Percentiles rank a stretch among this genome's conserved stretches.
These are phyloP conservation scores for Boletus patriciae DNA, from an alignment of 768 basidiomycete genomes.

Conservation along the genomic window DNA sequence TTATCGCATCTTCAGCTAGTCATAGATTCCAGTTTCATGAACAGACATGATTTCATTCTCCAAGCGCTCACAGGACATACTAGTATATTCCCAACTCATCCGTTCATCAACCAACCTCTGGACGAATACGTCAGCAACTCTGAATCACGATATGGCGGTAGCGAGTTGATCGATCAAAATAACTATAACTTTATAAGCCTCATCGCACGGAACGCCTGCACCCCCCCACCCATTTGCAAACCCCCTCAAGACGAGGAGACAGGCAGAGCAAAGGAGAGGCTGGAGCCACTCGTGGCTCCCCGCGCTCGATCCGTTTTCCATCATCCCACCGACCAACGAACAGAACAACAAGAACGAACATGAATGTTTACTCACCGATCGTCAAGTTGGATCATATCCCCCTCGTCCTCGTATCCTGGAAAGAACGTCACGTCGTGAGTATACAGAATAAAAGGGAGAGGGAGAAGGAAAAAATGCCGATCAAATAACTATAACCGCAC, in stretches of 20 bases:
- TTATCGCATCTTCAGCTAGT: slow-evolving; percentile 12
- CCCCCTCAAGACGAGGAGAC: slow-evolving; percentile 28
- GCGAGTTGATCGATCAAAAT: slow-evolving; percentile 27
- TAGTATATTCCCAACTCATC: slow-evolving; percentile 6
- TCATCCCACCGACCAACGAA: slow-evolving; percentile 30
- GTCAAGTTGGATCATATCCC: not conserved
- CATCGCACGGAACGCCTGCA: slow-evolving; percentile 27
- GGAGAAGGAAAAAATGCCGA: not conserved
- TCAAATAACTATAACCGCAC: slow-evolving; percentile 41
- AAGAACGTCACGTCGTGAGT: slow-evolving; percentile 8
- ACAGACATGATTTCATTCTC: slow-evolving; percentile 12
- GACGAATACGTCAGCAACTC: slow-evolving; percentile 10
- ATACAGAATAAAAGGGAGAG: not conserved
- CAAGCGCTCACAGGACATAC: not conserved
- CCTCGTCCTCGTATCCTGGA: slow-evolving; percentile 1
- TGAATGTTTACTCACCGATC: slow-evolving; percentile 6
- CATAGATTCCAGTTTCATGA: not conserved
- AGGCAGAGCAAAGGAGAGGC: slow-evolving; percentile 24
- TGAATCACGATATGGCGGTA: not conserved
- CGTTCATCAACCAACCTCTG: not conserved
- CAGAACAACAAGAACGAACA: not conserved
- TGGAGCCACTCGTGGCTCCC: slow-evolving; percentile 23
- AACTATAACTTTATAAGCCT: slow-evolving; percentile 31
- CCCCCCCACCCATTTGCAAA: slow-evolving; percentile 24
- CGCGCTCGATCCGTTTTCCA: slow-evolving; percentile 21